These are phyloP conservation scores for Elymus sibiricus DNA, from an alignment of 176 grass and related monocot genomes.

Conservation along the genomic window DNA sequence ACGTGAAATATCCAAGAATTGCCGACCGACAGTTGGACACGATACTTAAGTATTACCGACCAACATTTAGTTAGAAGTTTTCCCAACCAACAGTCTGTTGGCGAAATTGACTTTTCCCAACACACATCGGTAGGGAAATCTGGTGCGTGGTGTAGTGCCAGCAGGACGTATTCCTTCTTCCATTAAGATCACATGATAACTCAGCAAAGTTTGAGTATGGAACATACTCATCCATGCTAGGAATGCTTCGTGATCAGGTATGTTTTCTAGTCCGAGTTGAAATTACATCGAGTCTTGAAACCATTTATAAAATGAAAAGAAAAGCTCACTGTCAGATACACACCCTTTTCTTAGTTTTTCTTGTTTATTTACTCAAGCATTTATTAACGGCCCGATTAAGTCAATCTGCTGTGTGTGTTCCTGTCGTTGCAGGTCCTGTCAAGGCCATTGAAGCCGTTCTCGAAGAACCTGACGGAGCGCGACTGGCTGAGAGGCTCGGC, in stretches of 20 bases:
- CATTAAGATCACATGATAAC: slow-evolving; percentile 43
- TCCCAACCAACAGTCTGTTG: no score
- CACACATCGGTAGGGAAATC: no score
- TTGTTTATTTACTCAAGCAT: not conserved
- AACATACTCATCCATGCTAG: slow-evolving; percentile 60
- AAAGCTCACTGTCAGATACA: not conserved
- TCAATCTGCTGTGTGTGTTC: not conserved
- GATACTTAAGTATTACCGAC: no score
- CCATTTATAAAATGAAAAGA: not conserved
- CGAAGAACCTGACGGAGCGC: slow-evolving; percentile 71
- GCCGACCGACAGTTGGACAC: no score
- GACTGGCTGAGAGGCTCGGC: slow-evolving; percentile 90
- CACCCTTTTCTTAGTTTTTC: not conserved
- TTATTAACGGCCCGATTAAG: not conserved
- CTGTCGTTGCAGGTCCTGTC: slow-evolving; percentile 54
- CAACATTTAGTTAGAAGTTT: no score
- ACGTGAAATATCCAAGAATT: no score
- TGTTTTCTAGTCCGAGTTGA: not conserved
- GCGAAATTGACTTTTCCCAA: no score
- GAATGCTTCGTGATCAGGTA: slow-evolving; percentile 83
- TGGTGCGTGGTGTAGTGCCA: no score
- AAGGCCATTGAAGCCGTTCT: slow-evolving; percentile 53
- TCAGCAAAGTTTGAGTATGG: slow-evolving; percentile 44
- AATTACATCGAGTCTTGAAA: not conserved
- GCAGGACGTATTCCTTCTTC: slow-evolving; percentile 68